These are phyloP conservation scores for Gaillardinia entomophila DNA, from an alignment of 805 yeast species.

Conservation along the genomic window DNA sequence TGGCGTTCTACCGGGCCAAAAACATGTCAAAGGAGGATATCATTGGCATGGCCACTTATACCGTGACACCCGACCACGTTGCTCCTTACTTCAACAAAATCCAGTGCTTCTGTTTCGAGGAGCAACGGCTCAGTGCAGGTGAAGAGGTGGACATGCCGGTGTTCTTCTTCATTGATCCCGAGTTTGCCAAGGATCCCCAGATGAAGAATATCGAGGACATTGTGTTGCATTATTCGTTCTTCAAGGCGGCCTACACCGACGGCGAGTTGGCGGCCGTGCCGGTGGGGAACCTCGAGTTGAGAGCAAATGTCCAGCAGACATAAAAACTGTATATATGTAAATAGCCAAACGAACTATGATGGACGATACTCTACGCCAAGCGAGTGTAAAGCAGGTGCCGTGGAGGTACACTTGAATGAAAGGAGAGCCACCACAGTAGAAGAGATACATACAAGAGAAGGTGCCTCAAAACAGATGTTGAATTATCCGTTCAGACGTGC, in stretches of 20 bases:
- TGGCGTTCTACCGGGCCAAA: slow-evolving; percentile 91
- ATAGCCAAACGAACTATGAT: background rate
- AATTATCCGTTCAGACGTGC: too few relatives aligned
- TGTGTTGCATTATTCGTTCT: slow-evolving; percentile 88
- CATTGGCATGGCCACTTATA: slow-evolving; percentile 97
- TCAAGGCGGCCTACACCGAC: slow-evolving; percentile 50
- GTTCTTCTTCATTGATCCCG: slow-evolving; percentile 95
- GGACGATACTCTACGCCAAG: too few relatives aligned
- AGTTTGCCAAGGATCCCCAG: slow-evolving; percentile 84
- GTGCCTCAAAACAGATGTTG: too few relatives aligned
- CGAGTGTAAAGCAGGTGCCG: too few relatives aligned
- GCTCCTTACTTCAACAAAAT: slow-evolving; percentile 96
- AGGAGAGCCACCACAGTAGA: too few relatives aligned
- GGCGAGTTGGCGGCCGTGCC: slow-evolving; percentile 39
- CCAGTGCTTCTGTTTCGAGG: slow-evolving; percentile 98
- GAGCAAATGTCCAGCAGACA: slow-evolving; percentile 1
- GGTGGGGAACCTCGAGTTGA: slow-evolving; percentile 5
- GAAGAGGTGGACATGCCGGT: slow-evolving; percentile 99
- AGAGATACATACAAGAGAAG: too few relatives aligned
- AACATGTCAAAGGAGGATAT: slow-evolving; percentile 82
- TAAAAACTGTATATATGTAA: slow-evolving; percentile 3
- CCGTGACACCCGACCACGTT: slow-evolving; percentile 93
- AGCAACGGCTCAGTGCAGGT: slow-evolving; percentile 86
- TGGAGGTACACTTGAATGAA: too few relatives aligned
- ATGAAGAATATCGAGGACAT: slow-evolving; percentile 90